These are phyloP conservation scores for Asterochloris erici DNA, from an alignment of 139 green algal species.

Conservation along the genomic window DNA sequence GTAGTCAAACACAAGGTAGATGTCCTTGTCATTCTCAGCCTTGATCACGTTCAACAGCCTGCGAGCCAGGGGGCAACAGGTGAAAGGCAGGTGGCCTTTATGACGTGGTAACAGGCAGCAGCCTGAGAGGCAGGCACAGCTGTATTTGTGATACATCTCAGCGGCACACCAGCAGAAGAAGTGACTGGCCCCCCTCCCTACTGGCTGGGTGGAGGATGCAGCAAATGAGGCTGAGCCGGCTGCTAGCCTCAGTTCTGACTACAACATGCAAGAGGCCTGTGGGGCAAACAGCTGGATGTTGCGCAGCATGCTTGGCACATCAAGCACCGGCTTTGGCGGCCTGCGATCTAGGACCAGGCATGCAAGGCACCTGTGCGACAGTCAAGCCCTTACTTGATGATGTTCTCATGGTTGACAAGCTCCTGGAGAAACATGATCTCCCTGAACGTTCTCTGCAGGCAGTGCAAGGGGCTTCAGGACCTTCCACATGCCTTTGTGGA, in stretches of 20 bases:
- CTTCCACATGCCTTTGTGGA: neutral
- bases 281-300: too few species aligned
- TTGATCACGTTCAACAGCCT: slow-evolving; percentile 94
- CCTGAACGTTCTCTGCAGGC: slow-evolving; percentile 88
- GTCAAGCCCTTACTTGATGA: slow-evolving; percentile 66
- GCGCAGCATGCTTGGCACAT: too few species aligned
- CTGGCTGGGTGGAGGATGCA: too few species aligned
- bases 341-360: too few species aligned
- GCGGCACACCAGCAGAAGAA: neutral
- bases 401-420: slow-evolving; percentile 91
- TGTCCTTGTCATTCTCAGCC: slow-evolving; percentile 94
- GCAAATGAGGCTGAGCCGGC: too few species aligned
- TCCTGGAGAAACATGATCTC: slow-evolving; percentile 99
- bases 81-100: too few species aligned
- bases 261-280: too few species aligned
- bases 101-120: neutral
- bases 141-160: neutral
- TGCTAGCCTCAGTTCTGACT: too few species aligned
- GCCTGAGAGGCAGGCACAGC: slow-evolving; percentile 3
- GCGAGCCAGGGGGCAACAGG: slow-evolving; percentile 4
- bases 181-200: too few species aligned
- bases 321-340: too few species aligned
- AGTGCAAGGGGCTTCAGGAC: neutral
- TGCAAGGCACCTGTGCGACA: too few species aligned
- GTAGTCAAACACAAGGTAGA: slow-evolving; percentile 98